Evolutionary conservation across 805 yeast species (phyloP), one percentile per base, ranked within the genome.

Genomic region (Cyberlindnera bimundalis): DNA sequence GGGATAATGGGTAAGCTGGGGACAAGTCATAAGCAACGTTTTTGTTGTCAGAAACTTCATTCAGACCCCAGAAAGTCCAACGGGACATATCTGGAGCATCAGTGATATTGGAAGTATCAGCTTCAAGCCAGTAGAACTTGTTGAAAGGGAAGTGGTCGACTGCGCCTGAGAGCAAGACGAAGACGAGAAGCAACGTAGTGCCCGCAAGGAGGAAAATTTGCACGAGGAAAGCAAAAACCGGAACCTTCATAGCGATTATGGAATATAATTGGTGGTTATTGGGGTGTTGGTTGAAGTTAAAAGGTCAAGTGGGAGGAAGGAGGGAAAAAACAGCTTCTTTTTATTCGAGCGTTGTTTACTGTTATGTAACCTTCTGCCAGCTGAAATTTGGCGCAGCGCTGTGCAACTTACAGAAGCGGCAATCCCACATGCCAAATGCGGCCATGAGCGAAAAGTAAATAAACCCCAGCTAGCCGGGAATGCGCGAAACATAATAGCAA

Each of bases 61-160:
- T 80, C 33, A 82, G 72, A 51, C 91, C 90, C 91, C 91, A 84
- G 67, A 78, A 83, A 2, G 90, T 82, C 90, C 90, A 84, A 54
- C 85, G 78, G n/a, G 87, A 67, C 35, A 67, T 53, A 27, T 59
- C 60, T 17, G 68, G 60, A 7, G 84, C 82, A 32, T 68, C 60
- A 3, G 67, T 45, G 42, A 82, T 77, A 33, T 58, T 59, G 2
- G 78, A 63, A 36, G 91, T 84, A 56, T 83, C 81, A 36, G 81
- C 90, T 59, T 75, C 67, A 27, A 84, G 56, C 87, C 88, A 81
- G 64, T 79, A 84, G 54, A 84, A 82, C 24, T 63, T 65, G 61
- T 81, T 68, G 51, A 84, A 69, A 20, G 90, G 88, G 67, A 62
- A 74, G 47, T 67, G 61, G 47, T 70, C 59, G 24, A 79, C 67